phyloP scores from a whole-genome alignment of 1,284 basidiomycete species.

The Omphalotus olearius region DNA sequence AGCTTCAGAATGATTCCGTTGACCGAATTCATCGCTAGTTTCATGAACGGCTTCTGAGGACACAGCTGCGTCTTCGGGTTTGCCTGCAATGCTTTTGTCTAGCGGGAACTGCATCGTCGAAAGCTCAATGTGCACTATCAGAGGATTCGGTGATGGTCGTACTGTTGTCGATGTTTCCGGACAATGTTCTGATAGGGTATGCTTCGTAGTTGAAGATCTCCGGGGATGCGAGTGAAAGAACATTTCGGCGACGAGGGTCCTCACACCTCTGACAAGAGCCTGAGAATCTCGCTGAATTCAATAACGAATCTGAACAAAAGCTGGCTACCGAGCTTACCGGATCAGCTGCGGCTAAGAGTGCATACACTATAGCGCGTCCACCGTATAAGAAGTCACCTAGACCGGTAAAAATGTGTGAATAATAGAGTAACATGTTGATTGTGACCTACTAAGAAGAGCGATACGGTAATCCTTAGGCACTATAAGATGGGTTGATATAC shows the following conservation, averaged over 20 bases:
- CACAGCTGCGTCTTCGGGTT: too few relatives aligned
- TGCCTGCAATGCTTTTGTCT: too few relatives aligned
- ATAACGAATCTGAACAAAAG: too few relatives aligned
- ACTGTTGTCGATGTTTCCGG: background rate
- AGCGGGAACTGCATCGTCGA: background rate
- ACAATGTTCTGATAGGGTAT: background rate
- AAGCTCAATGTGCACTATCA: conserved; percentile 8
- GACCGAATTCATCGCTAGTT: too few relatives aligned
- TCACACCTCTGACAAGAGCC: conserved; percentile 11
- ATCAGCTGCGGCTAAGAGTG: background rate
- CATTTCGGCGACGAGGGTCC: background rate
- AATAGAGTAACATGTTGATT: background rate
- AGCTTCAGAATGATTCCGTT: too few relatives aligned
- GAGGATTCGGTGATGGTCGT: background rate
- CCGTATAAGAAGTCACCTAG: conserved; percentile 10
- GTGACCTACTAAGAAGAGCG: conserved; percentile 3
- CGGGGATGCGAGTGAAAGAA: background rate
- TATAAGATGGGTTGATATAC: background rate
- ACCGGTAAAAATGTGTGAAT: background rate
- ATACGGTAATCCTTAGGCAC: conserved; percentile 6
- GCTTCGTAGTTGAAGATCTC: background rate
- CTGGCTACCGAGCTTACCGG: background rate
- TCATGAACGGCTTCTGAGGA: too few relatives aligned
- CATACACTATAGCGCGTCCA: conserved; percentile 4
- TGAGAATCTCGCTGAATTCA: background rate